Percentiles rank a stretch among this genome's conserved stretches.
phyloP scores from a whole-genome alignment of 345 rosid species.

The Lenwebbia sp. region DNA sequence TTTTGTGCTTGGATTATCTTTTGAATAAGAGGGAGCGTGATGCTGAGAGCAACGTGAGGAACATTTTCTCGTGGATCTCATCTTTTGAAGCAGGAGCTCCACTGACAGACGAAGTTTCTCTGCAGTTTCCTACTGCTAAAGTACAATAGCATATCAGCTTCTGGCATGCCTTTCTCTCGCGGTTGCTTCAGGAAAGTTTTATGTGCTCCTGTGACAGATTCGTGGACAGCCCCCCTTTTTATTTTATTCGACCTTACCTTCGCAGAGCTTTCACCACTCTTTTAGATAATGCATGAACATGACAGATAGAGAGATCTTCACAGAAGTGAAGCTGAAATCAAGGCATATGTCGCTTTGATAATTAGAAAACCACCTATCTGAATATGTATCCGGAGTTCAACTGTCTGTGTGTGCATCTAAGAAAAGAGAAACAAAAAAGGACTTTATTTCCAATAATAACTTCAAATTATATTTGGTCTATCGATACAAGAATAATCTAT shows the following conservation, averaged over 20 bases:
- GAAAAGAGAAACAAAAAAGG: background rate
- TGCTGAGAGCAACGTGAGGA: background rate
- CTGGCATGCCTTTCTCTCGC: background rate
- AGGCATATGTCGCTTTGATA: background rate
- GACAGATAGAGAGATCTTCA: background rate
- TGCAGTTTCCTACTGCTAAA: slow-evolving; percentile 15
- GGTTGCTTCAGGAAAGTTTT: background rate
- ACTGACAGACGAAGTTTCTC: background rate
- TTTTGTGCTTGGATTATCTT: background rate
- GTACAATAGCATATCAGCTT: background rate
- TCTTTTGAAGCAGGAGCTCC: background rate
- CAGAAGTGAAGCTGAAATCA: background rate
- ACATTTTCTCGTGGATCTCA: background rate
- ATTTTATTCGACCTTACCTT: background rate
- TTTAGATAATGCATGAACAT: background rate
- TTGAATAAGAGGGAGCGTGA: background rate
- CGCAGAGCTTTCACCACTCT: background rate
- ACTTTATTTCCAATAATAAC: background rate
- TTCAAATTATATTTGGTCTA: background rate
- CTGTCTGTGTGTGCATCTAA: background rate
- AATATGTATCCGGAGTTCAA: background rate
- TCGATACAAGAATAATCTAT: background rate
- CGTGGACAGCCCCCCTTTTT: background rate
- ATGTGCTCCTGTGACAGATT: background rate
- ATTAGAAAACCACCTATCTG: background rate